Evolutionary conservation across 805 yeast genomes (phyloP), one percentile per base, ranked within the genome.

Genomic region (Ogataea naganishii): DNA sequence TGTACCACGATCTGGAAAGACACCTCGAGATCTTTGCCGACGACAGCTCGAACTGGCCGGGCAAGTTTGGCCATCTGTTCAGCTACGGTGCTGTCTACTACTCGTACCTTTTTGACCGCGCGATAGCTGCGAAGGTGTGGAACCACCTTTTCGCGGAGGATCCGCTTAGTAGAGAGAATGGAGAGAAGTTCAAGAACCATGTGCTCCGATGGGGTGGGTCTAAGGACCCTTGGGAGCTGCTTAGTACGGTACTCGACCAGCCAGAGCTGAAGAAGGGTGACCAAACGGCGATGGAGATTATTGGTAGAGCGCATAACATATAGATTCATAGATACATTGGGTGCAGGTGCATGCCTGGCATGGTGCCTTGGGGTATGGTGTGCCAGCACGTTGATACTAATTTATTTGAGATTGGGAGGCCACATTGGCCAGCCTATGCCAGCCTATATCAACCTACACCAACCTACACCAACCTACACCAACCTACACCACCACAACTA

Each of bases 71-170:
- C 2, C 98, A 92, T 49, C 58, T 92, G 23, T 82, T 80, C 42
- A 85, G 95, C 0, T 92, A 92, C 48, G 97, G 97, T 1, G 83
- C 96, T 0, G 82, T 88, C 1, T 92, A 92, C 49, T 92, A 92
- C 57, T 81, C 95, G 18, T 92, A 92, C 50, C 55, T 92, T 30
- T 69, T 92, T 33, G 98, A 92, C 56, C 60, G 96, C 23, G 96
- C 95, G 6, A 82, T 92, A 39, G 96, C 97, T 0, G 73, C 85
- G 16, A 76, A 75, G 46, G 69, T 89, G 2, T 92, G 95, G 88
- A 64, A 68, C 8, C 75, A 71, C 27, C 58, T 89, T 23, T 92
- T 92, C 51, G 61, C 56, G 3, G 44, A 64, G 4, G 73, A 86
- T 48, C 95, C 96, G 2, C 66, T 80, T 49, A 70, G 75, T 36